Conservation (phyloP, 2,329 filamentous ascomycete genomes). For the Xenosphaeropsis pyriputrescens region DNA sequence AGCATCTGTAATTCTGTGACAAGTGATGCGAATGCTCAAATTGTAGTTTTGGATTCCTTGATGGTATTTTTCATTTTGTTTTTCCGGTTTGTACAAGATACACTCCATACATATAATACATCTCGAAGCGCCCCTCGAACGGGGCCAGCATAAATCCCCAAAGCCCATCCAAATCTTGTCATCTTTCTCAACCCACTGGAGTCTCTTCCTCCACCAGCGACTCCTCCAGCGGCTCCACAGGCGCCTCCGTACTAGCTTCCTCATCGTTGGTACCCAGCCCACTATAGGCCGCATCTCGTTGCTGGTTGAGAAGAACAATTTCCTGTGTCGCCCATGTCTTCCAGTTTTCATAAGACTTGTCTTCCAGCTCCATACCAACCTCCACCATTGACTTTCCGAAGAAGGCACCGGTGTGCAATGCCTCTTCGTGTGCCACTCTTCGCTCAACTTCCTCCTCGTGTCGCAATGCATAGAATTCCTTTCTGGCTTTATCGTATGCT, state of each 20-base stretch:
- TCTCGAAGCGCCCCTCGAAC: too few species aligned
- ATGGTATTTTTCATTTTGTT: too few species aligned
- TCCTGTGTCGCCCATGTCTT: slow-evolving; percentile 56
- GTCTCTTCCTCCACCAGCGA: too few species aligned
- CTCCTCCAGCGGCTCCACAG: neutral
- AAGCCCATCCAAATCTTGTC: too few species aligned
- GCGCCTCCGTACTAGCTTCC: slow-evolving; percentile 1
- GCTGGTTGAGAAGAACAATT: slow-evolving; percentile 24
- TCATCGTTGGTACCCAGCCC: slow-evolving; percentile 24
- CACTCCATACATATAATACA: too few species aligned
- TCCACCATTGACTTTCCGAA: slow-evolving; percentile 69
- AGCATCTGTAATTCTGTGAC: too few species aligned
- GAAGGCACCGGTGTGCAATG: slow-evolving; percentile 69
- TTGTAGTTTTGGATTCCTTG: too few species aligned
- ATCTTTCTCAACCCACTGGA: too few species aligned
- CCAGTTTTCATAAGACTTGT: slow-evolving; percentile 70
- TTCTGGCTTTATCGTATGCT: slow-evolving; percentile 77
- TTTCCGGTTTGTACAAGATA: too few species aligned
- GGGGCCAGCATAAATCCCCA: too few species aligned
- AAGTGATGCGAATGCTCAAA: too few species aligned
- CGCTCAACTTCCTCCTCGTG: slow-evolving; percentile 71
- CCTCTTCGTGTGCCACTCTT: slow-evolving; percentile 78
- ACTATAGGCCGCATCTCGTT: slow-evolving; percentile 26
- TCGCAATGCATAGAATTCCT: slow-evolving; percentile 79
- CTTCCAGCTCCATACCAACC: slow-evolving; percentile 70